Evolutionary conservation across 768 basidiomycete species (phyloP).

Genomic region (Russula ochroleuca): DNA sequence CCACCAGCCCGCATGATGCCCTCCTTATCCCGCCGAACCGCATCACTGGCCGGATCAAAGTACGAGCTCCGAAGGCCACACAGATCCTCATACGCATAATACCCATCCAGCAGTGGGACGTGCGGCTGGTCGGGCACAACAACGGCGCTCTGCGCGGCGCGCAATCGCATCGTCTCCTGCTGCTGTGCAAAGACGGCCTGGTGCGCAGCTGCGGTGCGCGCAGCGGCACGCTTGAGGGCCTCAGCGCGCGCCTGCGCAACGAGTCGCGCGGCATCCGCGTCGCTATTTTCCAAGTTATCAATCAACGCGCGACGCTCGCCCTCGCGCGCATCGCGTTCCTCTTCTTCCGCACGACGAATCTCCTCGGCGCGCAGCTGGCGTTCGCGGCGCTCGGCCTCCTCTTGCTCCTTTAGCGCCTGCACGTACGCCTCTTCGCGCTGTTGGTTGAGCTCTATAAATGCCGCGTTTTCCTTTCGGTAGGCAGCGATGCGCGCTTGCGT

Average conservation of each 20-base stretch:
- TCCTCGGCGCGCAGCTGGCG: constrained; percentile 66
- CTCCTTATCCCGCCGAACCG: constrained; percentile 68
- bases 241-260: constrained; percentile 65
- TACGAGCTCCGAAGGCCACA: constrained; percentile 55
- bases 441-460: constrained; percentile 76
- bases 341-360: constrained; percentile 62
- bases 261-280: constrained; percentile 63
- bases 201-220: constrained; percentile 43
- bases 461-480: constrained; percentile 77
- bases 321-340: constrained; percentile 73
- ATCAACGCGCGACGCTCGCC: constrained; percentile 70
- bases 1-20: constrained; percentile 82
- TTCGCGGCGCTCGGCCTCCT: constrained; percentile 71
- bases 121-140: constrained; percentile 78
- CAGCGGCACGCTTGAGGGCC: constrained; percentile 56
- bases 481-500: constrained; percentile 81
- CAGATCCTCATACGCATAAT: constrained; percentile 69
- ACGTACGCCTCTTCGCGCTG: constrained; percentile 77
- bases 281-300: constrained; percentile 74
- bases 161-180: constrained; percentile 43
- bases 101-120: constrained; percentile 70
- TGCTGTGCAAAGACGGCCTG: constrained; percentile 12
- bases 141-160: constrained; percentile 58
- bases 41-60: constrained; percentile 69
- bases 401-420: constrained; percentile 67